These are phyloP conservation scores for Talaromyces sp. DNA, from an alignment of 2,329 filamentous ascomycete genomes.

Conservation along the genomic window DNA sequence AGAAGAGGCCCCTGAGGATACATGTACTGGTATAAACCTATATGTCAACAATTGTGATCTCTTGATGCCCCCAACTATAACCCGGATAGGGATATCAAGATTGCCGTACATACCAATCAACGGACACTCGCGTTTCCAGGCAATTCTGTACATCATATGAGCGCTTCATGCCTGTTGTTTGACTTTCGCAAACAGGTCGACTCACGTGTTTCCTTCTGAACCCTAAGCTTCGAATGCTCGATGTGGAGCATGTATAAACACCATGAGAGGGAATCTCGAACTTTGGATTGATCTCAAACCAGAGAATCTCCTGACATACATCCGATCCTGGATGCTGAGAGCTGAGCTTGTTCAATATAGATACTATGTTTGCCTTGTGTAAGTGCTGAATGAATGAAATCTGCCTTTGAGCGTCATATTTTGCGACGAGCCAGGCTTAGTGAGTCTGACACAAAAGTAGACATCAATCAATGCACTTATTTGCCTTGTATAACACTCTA, in stretches of 20 bases:
- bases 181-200: not conserved
- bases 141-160: not conserved
- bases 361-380: not conserved
- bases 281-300: not conserved
- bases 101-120: not conserved
- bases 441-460: not conserved
- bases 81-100: not conserved
- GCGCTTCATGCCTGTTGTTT: not conserved
- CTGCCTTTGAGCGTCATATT: not conserved
- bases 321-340: not conserved
- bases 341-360: not conserved
- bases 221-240: not conserved
- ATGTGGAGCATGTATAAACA: not conserved
- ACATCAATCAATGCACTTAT: not conserved
- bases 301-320: not conserved
- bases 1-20: not conserved
- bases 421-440: no score
- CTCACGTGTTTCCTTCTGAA: not conserved
- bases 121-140: not conserved
- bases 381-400: no score
- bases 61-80: not conserved
- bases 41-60: not conserved
- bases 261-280: not conserved
- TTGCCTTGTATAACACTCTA: no score
- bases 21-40: not conserved